Conservation (phyloP, 1,284 basidiomycete species). For the Phlebopus sp. region DNA sequence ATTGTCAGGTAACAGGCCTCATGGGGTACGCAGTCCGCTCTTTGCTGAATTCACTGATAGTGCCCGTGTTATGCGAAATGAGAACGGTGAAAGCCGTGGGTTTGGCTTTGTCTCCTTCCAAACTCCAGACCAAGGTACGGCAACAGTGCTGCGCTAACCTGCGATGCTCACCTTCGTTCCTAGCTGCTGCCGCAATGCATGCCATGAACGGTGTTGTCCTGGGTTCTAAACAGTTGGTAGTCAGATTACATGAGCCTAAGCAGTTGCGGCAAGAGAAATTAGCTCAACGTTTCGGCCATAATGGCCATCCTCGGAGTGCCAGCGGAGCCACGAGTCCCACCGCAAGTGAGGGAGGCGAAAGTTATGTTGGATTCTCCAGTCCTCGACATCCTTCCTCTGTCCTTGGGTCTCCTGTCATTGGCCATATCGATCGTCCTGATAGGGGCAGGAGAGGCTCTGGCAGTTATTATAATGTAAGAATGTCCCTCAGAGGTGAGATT, state of each 20-base stretch:
- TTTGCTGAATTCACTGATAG: slow-evolving; percentile 39
- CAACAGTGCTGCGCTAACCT: slow-evolving; percentile 8
- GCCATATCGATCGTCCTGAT: slow-evolving; percentile 54
- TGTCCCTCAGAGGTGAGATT: not conserved
- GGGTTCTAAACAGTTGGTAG: slow-evolving; percentile 76
- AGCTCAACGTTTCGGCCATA: slow-evolving; percentile 72
- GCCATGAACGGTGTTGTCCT: slow-evolving; percentile 76
- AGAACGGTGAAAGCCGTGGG: slow-evolving; percentile 78
- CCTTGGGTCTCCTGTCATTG: slow-evolving; percentile 55
- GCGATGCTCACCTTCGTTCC: not conserved
- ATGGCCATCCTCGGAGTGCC: slow-evolving; percentile 71
- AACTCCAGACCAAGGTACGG: slow-evolving; percentile 75
- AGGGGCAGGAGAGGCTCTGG: slow-evolving; percentile 72
- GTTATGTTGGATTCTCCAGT: slow-evolving; percentile 66
- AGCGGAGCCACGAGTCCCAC: slow-evolving; percentile 81
- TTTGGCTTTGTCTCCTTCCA: slow-evolving; percentile 96
- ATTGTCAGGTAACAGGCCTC: slow-evolving; percentile 67
- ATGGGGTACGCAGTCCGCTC: not conserved
- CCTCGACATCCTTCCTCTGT: slow-evolving; percentile 54
- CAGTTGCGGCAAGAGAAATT: slow-evolving; percentile 85
- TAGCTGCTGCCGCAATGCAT: slow-evolving; percentile 70
- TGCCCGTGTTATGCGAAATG: slow-evolving; percentile 92
- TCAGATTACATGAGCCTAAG: slow-evolving; percentile 88
- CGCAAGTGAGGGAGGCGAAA: slow-evolving; percentile 75
- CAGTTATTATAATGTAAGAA: slow-evolving; percentile 74